Percentiles rank a stretch among this genome's conserved stretches.
Conservation (phyloP, 352 stramenopile species). For the Stephanocyclus meneghinianus region DNA sequence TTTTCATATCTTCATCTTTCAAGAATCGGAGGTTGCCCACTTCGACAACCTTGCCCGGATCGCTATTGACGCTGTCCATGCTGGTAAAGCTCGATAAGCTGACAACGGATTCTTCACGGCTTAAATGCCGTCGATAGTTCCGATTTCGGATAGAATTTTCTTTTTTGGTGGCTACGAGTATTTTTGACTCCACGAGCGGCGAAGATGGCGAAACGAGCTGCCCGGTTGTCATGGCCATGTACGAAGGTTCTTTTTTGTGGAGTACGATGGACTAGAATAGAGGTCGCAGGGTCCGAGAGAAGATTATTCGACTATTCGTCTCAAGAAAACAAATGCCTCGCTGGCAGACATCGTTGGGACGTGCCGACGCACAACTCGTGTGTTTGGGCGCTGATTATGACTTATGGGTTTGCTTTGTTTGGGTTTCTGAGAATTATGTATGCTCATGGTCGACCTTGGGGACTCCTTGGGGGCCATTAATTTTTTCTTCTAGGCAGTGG, state of each 20-base stretch:
- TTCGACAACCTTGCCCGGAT: neutral
- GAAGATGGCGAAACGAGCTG: neutral
- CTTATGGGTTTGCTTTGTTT: too few relatives aligned
- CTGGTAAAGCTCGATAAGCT: neutral
- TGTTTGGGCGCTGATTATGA: too few relatives aligned
- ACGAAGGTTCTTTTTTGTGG: neutral
- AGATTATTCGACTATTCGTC: too few relatives aligned
- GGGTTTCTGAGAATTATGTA: neutral
- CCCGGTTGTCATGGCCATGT: neutral
- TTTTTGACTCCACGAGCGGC: neutral
- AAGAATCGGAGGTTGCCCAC: slow-evolving; percentile 13
- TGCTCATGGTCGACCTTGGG: neutral
- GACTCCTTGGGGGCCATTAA: too few relatives aligned
- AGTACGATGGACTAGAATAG: neutral
- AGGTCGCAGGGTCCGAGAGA: neutral
- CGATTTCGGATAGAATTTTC: neutral
- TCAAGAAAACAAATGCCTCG: too few relatives aligned
- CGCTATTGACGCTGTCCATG: neutral
- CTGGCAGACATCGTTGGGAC: too few relatives aligned
- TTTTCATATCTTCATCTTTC: slow-evolving; percentile 17
- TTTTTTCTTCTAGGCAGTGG: neutral
- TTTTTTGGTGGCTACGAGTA: neutral
- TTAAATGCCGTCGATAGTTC: neutral
- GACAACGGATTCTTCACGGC: neutral
- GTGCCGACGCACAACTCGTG: too few relatives aligned